phyloP scores from a whole-genome alignment of 1,284 basidiomycete genomes.

The Hypsizygus ulmarius region DNA sequence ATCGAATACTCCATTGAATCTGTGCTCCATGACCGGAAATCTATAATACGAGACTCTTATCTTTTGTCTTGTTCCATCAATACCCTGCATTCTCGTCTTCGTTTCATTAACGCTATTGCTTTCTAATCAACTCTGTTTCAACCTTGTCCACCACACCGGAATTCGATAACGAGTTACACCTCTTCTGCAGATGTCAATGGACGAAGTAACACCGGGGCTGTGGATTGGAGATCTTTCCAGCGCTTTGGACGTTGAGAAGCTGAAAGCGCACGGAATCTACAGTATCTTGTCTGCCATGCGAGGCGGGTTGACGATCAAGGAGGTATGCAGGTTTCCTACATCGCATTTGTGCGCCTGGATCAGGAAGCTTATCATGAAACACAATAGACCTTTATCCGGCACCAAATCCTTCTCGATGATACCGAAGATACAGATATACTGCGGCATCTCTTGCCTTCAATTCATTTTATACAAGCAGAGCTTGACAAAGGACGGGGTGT shows the following conservation, averaged over 20 bases:
- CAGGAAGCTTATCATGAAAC: conserved; percentile 7
- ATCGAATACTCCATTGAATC: no score
- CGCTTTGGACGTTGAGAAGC: conserved; percentile 48
- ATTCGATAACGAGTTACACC: not conserved
- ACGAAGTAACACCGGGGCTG: conserved; percentile 60
- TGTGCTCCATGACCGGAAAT: no score
- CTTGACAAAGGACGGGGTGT: conserved; percentile 73
- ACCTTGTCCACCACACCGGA: not conserved
- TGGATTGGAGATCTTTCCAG: conserved; percentile 66
- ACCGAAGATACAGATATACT: conserved; percentile 72
- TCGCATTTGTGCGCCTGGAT: not conserved
- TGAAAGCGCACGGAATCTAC: conserved; percentile 62
- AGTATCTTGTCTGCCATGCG: conserved; percentile 73
- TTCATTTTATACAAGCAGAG: conserved; percentile 78
- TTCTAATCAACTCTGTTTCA: no score
- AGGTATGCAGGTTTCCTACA: conserved; percentile 40
- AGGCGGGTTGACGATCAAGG: conserved; percentile 60
- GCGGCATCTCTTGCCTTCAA: conserved; percentile 70
- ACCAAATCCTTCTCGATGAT: conserved; percentile 73
- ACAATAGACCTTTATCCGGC: conserved; percentile 61
- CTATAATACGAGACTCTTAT: no score
- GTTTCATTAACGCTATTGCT: not conserved
- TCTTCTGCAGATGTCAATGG: conserved; percentile 34
- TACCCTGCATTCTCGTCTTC: not conserved
- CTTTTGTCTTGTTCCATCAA: no score